Conservation (phyloP, 2,329 filamentous ascomycete genomes). For the Fusarium chaquense region DNA sequence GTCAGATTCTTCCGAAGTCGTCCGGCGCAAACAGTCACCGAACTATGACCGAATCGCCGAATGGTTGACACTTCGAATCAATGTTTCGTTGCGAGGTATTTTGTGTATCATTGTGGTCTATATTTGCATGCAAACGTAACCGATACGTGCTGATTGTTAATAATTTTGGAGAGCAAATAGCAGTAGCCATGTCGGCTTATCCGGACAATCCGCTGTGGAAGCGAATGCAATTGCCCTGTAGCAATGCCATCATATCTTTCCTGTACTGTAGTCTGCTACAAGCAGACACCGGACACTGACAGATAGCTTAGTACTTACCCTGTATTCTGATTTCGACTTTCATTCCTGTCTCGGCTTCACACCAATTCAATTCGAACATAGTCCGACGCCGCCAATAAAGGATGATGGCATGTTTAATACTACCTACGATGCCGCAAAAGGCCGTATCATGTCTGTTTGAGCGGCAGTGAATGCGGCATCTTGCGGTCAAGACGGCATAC, state of each 20-base stretch:
- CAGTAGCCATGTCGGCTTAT: slow-evolving; percentile 5
- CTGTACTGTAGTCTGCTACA: not conserved
- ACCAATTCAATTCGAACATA: slow-evolving; percentile 11
- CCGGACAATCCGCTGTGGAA: not conserved
- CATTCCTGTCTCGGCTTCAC: not conserved
- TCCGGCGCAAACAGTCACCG: slow-evolving; percentile 44
- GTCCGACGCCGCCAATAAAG: not conserved
- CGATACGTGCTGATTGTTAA: slow-evolving; percentile 14
- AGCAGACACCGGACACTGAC: not conserved
- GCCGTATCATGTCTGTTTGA: slow-evolving; percentile 5
- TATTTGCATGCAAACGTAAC: not conserved
- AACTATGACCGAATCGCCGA: slow-evolving; percentile 48
- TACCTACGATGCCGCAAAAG: slow-evolving; percentile 26
- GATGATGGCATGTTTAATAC: slow-evolving; percentile 13
- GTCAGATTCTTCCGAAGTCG: slow-evolving; percentile 44
- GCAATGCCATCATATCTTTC: slow-evolving; percentile 1
- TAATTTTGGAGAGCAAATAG: not conserved
- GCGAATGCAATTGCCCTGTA: not conserved
- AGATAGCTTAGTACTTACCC: not conserved
- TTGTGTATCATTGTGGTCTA: not conserved
- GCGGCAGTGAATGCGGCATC: slow-evolving; percentile 30
- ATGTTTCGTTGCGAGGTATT: not conserved
- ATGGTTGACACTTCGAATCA: slow-evolving; percentile 3
- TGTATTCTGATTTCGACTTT: not conserved
- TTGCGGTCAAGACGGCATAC: slow-evolving; percentile 23